phyloP scores from a whole-genome alignment of 1,284 basidiomycete genomes.

The Jaminaea rosea region DNA sequence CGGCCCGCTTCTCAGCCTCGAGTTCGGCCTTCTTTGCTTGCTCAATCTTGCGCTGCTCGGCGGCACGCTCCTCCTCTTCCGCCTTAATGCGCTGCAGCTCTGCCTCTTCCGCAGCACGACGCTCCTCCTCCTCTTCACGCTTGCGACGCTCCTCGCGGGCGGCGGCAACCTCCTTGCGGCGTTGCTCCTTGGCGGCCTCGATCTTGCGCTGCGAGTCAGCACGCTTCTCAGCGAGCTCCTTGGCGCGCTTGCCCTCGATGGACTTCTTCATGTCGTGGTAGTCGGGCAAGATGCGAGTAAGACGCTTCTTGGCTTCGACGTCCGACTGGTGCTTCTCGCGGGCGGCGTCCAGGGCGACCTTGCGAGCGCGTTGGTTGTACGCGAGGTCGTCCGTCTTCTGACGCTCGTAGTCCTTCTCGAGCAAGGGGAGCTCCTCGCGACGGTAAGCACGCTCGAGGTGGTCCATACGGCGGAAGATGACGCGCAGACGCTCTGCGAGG shows the following conservation, averaged over 20 bases:
- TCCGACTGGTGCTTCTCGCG: slow-evolving; percentile 62
- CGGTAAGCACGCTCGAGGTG: slow-evolving; percentile 92
- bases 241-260: slow-evolving; percentile 60
- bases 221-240: slow-evolving; percentile 62
- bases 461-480: slow-evolving; percentile 82
- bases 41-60: slow-evolving; percentile 34
- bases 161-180: slow-evolving; percentile 43
- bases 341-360: slow-evolving; percentile 54
- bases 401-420: slow-evolving; percentile 74
- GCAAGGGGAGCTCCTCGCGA: slow-evolving; percentile 80
- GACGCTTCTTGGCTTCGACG: slow-evolving; percentile 66
- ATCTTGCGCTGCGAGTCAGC: slow-evolving; percentile 63
- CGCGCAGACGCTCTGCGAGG: slow-evolving; percentile 70
- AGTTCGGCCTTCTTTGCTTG: slow-evolving; percentile 35
- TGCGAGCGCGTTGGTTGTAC: slow-evolving; percentile 55
- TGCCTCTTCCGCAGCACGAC: slow-evolving; percentile 25
- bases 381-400: slow-evolving; percentile 67
- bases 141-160: slow-evolving; percentile 23
- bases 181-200: slow-evolving; percentile 74
- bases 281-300: slow-evolving; percentile 68
- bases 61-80: slow-evolving; percentile 22
- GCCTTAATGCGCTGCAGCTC: slow-evolving; percentile 16
- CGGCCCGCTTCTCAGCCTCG: slow-evolving; percentile 43
- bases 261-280: slow-evolving; percentile 58
- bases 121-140: slow-evolving; percentile 32